Evolutionary conservation across 2,329 filamentous ascomycete species (phyloP).

Genomic region (Aspergillus calidoustus): DNA sequence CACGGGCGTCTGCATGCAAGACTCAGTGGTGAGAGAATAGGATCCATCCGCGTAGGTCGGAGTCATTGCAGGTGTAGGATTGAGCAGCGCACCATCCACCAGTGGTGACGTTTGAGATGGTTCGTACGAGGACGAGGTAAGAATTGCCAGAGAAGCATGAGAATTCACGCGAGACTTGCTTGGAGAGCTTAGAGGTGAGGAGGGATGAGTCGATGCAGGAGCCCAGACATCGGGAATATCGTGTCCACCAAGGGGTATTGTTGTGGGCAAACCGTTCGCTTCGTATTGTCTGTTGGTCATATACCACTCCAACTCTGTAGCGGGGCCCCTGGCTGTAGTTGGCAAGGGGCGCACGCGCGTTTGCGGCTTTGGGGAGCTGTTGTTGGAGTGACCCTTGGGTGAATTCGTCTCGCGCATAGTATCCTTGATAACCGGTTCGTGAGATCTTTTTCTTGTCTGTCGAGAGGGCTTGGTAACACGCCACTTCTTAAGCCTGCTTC

Average conservation of each 20-base stretch:
- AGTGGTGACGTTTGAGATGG: slow-evolving; percentile 32
- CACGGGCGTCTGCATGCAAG: slow-evolving; percentile 34
- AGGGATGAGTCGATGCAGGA: slow-evolving; percentile 25
- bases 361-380: slow-evolving; percentile 21
- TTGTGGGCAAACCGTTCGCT: slow-evolving; percentile 17
- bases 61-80: slow-evolving; percentile 31
- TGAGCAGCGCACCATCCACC: slow-evolving; percentile 31
- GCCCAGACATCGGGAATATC: slow-evolving; percentile 27
- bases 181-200: slow-evolving; percentile 31
- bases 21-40: slow-evolving; percentile 34
- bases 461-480: slow-evolving; percentile 51
- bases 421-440: slow-evolving; percentile 26
- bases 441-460: slow-evolving; percentile 47
- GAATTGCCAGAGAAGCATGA: slow-evolving; percentile 27
- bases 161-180: slow-evolving; percentile 27
- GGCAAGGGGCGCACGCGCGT: slow-evolving; percentile 12
- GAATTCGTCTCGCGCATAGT: slow-evolving; percentile 28
- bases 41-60: slow-evolving; percentile 29
- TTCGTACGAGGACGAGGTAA: slow-evolving; percentile 33
- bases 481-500: slow-evolving; percentile 52
- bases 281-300: slow-evolving; percentile 21
- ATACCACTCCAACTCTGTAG: slow-evolving; percentile 25
- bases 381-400: slow-evolving; percentile 18
- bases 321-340: slow-evolving; percentile 12
- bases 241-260: slow-evolving; percentile 18